Base-by-base conservation (phyloP, 805 yeast species). In the Ascoidea asiatica region DNA sequence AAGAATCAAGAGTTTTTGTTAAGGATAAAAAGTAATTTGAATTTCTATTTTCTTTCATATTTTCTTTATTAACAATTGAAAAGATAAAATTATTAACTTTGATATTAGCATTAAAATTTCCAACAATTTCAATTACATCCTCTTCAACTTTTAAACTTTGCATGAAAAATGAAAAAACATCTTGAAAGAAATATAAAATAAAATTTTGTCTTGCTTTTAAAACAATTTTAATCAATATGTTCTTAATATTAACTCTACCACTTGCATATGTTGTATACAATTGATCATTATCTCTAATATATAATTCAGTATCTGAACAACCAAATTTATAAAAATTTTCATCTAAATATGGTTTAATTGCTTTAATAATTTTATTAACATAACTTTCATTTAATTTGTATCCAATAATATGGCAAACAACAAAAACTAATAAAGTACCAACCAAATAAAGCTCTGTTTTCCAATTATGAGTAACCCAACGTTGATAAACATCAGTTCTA, bases 261-360 rank as follows among this genome's bases (percentile, higher is more conserved):
- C 95, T 74, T 39, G 96, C 95, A 59, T 86, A 92, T 36, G 84
- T 68, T 15, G 70, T 63, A 61, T 63, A 86, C 48, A 70, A 66
- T 53, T 81, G 79, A 21, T 79, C 65, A 42, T 77, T 73, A 56
- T 82, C 94, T 59, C 75, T 71, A 52, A 78, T 67, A 50, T 70
- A 67, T 54, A 76, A 62, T 46, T 67, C 59, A 19, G 62, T 64
- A 37, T 56, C 46, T 5, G 67, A 56, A 35, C 70, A 75, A 49
- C 95, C 95, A 48, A 81, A 89, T 58, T 82, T 88, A 54, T 69
- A 75, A 59, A 92, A 92, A 59, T 89, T 81, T 37, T 72, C 71
- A 39, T 70, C 66, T 7, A 70, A 73, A 1, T 70, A 73, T 29
- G 67, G 56, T 38, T 78, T 63, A 4, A 75, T 70, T 15, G 60